Evolutionary conservation across 208 protist species (phyloP).

Genomic region (Strigomonas culicis): DNA sequence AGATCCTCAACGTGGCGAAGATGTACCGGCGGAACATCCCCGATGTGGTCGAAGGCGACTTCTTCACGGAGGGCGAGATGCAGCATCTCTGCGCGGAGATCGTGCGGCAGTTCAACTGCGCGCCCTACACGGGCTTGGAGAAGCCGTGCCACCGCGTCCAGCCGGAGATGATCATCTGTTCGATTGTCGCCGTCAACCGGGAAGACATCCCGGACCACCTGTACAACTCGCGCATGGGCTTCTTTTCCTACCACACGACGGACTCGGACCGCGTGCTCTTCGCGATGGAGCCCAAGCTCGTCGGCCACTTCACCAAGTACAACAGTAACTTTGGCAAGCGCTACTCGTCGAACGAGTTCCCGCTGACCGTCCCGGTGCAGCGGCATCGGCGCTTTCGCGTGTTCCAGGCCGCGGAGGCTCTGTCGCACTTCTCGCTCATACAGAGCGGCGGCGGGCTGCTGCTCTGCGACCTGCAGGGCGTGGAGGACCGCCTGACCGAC

Average conservation of each 20-base stretch:
- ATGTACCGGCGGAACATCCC: constrained; percentile 59
- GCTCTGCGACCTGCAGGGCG: constrained; percentile 73
- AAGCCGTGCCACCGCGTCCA: constrained; percentile 22
- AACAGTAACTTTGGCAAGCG: constrained; percentile 75
- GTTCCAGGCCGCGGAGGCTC: constrained; percentile 71
- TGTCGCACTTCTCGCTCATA: constrained; percentile 71
- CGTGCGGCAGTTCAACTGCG: constrained; percentile 46
- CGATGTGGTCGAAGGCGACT: constrained; percentile 66
- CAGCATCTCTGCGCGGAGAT: constrained; percentile 62
- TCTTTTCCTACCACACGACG: constrained; percentile 63
- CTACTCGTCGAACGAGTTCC: constrained; percentile 44
- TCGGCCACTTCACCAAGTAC: constrained; percentile 74
- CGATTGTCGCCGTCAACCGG: constrained; percentile 41
- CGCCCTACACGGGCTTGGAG: constrained; percentile 12
- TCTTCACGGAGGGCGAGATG: constrained; percentile 60
- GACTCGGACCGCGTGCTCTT: constrained; percentile 59
- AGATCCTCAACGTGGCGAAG: constrained; percentile 56
- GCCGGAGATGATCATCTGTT: constrained; percentile 26
- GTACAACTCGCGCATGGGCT: constrained; percentile 29
- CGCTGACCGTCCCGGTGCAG: constrained; percentile 20
- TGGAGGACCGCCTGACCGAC: constrained; percentile 55
- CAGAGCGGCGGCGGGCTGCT: constrained; percentile 42
- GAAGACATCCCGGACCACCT: constrained; percentile 37
- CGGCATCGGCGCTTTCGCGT: constrained; percentile 22
- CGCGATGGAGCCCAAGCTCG: constrained; percentile 58